Evolutionary conservation across 768 basidiomycete genomes (phyloP).

Genomic region (Chalciporus chontae): DNA sequence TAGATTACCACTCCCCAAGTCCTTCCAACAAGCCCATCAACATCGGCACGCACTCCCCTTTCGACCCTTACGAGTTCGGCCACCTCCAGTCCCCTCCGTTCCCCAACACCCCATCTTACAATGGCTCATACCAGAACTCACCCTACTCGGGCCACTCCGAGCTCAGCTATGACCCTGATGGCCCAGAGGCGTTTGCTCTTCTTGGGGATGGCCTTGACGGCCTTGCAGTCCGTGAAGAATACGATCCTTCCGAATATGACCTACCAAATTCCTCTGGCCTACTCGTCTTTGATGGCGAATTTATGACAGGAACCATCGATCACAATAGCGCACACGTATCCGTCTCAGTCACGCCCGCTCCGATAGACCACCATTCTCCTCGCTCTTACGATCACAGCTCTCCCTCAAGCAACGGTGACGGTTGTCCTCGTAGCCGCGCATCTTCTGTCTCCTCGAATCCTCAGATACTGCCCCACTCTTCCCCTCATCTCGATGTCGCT

Average conservation of each 20-base stretch:
- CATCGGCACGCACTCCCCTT: constrained; percentile 23
- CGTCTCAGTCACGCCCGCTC: constrained; percentile 36
- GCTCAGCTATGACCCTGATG: constrained; percentile 50
- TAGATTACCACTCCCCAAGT: constrained; percentile 25
- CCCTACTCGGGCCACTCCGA: constrained; percentile 70
- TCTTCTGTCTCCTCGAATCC: constrained; percentile 66
- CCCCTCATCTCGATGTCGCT: constrained; percentile 56
- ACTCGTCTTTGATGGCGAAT: constrained; percentile 59
- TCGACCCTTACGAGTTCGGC: constrained; percentile 40
- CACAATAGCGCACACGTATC: constrained; percentile 33
- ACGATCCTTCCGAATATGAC: constrained; percentile 77
- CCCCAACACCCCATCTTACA: constrained; percentile 54
- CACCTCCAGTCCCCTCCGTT: constrained; percentile 38
- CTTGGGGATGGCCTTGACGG: constrained; percentile 45
- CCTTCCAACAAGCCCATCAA: constrained; percentile 28
- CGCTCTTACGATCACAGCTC: constrained; percentile 60
- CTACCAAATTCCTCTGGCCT: constrained; percentile 45
- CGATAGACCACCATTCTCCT: constrained; percentile 36
- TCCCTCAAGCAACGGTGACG: constrained; percentile 56
- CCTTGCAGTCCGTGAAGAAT: constrained; percentile 42
- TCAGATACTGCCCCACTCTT: constrained; percentile 39
- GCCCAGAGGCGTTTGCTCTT: constrained; percentile 45
- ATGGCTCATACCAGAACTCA: constrained; percentile 66
- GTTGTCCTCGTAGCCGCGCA: constrained; percentile 52
- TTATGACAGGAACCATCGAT: constrained; percentile 31